phyloP scores from a whole-genome alignment of 495 filamentous ascomycete species.

The Physcia stellaris region DNA sequence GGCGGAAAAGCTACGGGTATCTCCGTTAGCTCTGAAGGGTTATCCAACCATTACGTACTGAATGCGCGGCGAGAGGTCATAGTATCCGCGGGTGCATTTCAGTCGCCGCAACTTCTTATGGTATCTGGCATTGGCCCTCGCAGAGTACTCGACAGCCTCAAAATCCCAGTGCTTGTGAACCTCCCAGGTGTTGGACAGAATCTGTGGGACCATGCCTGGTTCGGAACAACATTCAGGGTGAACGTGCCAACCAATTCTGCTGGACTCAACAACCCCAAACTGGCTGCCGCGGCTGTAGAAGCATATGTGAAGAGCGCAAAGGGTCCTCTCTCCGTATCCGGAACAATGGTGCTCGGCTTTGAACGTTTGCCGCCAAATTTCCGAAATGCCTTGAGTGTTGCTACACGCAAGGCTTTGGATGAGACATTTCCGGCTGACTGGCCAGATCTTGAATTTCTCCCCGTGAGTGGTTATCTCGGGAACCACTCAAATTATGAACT shows the following conservation, averaged over 20 bases:
- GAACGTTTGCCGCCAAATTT: slow-evolving; percentile 30
- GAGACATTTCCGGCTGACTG: slow-evolving; percentile 34
- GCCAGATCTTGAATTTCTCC: slow-evolving; percentile 42
- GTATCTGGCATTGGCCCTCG: slow-evolving; percentile 29
- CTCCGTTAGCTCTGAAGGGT: slow-evolving; percentile 16
- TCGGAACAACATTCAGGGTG: slow-evolving; percentile 12
- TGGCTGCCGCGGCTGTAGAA: neutral
- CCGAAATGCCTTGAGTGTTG: slow-evolving; percentile 15
- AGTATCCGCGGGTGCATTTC: slow-evolving; percentile 12
- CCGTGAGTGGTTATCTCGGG: slow-evolving; percentile 15
- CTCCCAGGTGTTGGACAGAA: slow-evolving; percentile 24
- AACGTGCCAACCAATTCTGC: slow-evolving; percentile 16
- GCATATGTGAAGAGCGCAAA: slow-evolving; percentile 11
- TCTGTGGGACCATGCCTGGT: slow-evolving; percentile 9
- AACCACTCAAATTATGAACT: neutral
- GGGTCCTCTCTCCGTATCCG: slow-evolving; percentile 26
- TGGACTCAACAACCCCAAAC: neutral
- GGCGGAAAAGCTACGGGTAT: neutral
- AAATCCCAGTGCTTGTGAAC: slow-evolving; percentile 15
- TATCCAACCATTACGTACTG: no score
- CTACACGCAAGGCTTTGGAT: slow-evolving; percentile 15
- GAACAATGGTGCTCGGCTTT: slow-evolving; percentile 28
- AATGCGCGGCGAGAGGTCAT: slow-evolving; percentile 7
- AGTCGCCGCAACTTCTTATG: slow-evolving; percentile 36
- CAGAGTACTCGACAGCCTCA: slow-evolving; percentile 14